Evolutionary conservation across 1,284 basidiomycete genomes (phyloP), one percentile per base, ranked within the genome.

Genomic region (Meira miltonrushii): DNA sequence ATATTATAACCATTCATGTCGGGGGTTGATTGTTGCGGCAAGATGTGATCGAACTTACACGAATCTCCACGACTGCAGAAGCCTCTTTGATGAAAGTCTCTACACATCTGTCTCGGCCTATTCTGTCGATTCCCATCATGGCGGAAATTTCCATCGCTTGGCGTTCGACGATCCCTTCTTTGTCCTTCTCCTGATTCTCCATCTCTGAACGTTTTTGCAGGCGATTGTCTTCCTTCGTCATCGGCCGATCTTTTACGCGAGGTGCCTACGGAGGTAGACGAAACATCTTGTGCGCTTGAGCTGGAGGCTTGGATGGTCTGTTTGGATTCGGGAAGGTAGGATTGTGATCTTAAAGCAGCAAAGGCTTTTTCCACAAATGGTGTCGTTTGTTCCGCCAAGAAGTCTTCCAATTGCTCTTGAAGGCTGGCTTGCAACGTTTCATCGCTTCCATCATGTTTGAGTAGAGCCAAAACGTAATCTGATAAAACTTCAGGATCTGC

Each of bases 401-500:
- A 96, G 79, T 95, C 93, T 57, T 88, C 86, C 59, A 96, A 82
- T 77, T 95, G 90, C 1, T 83, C 77, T 9, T 82, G 79, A 55
- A 96, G 82, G 75, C 91, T 88, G 64, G 86, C 85, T 67, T 87
- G 83, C 82, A 95, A 86, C 66, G 93, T 88, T n/a, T 79, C 78
- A 74, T 92, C 89, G 4, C 87, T 83, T 10, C 86, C 86, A 79
- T 91, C 90, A 79, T 94, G 90, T 77, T 92, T 92, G 59, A 96
- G 82, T 55, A 97, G 82, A n/a, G 93, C 93, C 52, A 95, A 84
- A 68, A 96, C 88, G 78, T 96, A 97, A 78, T 96, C 92, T 12
- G 90, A 88, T 54, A 97, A 85, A 19, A 93, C 91, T 38, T 88
- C 87, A 23, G 93, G 92, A 78, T 96, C 93, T 55, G 93, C 93